Conservation (phyloP, 2,329 filamentous ascomycete genomes). For the Fusarium subglutinans region DNA sequence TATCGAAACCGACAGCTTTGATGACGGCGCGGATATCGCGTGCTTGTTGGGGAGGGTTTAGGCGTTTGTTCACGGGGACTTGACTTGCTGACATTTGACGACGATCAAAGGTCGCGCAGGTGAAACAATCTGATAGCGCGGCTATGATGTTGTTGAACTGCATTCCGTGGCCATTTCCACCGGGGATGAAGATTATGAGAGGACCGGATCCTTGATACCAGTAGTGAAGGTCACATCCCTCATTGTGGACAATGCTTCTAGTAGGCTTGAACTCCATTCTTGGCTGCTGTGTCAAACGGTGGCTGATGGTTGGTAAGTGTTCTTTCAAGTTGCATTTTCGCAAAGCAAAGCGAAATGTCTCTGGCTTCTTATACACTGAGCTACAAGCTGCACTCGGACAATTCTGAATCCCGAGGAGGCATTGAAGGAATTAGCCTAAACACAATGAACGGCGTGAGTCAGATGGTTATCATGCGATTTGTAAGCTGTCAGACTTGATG, state of each 20-base stretch:
- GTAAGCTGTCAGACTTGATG: not conserved
- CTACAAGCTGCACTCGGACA: fast-evolving
- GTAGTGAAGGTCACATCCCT: conserved; percentile 8
- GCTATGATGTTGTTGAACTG: conserved; percentile 7
- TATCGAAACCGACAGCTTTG: not conserved
- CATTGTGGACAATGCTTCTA: not conserved
- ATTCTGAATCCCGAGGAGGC: fast-evolving
- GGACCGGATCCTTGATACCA: not conserved
- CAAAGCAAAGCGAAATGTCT: no score
- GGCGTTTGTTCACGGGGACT: not conserved
- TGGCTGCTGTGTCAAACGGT: fast-evolving
- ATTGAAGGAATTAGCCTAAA: not conserved
- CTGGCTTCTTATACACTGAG: no score
- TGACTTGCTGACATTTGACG: conserved; percentile 17
- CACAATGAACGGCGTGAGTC: fast-evolving
- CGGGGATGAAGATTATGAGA: conserved; percentile 2
- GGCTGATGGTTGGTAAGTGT: fast-evolving
- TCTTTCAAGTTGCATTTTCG: no score
- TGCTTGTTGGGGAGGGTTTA: not conserved
- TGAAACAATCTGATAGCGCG: not conserved
- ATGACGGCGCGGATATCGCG: conserved; percentile 2
- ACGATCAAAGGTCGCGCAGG: not conserved
- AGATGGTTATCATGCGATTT: not conserved
- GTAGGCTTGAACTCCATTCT: not conserved
- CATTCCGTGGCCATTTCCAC: not conserved